Conservation (phyloP, 2,329 filamentous ascomycete species). For the Diplocarpon mali region DNA sequence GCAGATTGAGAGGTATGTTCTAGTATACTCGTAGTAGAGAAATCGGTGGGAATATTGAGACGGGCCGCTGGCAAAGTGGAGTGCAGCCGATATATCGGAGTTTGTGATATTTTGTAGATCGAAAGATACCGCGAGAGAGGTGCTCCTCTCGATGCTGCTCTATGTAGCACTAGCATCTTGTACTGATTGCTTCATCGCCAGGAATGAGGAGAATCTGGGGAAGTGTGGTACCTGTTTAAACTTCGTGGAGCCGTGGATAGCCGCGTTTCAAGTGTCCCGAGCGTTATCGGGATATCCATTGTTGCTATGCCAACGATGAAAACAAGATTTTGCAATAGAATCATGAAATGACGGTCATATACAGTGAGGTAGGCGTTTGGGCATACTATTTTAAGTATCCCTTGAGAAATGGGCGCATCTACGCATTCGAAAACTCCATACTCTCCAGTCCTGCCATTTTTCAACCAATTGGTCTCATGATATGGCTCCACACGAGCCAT, state of each 20-base stretch:
- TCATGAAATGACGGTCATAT: slow-evolving; percentile 1
- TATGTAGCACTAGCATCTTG: slow-evolving; percentile 18
- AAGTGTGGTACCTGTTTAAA: slow-evolving; percentile 3
- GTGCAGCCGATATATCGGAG: slow-evolving; percentile 15
- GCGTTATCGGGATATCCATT: neutral
- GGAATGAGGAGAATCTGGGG: slow-evolving; percentile 5
- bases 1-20: slow-evolving; percentile 67
- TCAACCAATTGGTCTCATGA: no score
- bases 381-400: slow-evolving; percentile 4
- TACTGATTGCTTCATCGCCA: slow-evolving; percentile 5
- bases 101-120: neutral
- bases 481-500: slow-evolving; percentile 22
- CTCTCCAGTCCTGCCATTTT: no score
- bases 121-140: slow-evolving; percentile 5
- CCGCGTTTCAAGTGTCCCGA: neutral
- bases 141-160: slow-evolving; percentile 4
- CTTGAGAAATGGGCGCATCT: neutral
- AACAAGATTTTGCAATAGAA: neutral
- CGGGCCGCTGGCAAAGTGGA: slow-evolving; percentile 42
- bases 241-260: neutral
- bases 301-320: slow-evolving; percentile 6
- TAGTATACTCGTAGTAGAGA: slow-evolving; percentile 68
- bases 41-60: slow-evolving; percentile 83
- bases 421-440: no score
- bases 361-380: neutral